Conservation (phyloP, 306 rosid genomes). For the Citrullus amarus region DNA sequence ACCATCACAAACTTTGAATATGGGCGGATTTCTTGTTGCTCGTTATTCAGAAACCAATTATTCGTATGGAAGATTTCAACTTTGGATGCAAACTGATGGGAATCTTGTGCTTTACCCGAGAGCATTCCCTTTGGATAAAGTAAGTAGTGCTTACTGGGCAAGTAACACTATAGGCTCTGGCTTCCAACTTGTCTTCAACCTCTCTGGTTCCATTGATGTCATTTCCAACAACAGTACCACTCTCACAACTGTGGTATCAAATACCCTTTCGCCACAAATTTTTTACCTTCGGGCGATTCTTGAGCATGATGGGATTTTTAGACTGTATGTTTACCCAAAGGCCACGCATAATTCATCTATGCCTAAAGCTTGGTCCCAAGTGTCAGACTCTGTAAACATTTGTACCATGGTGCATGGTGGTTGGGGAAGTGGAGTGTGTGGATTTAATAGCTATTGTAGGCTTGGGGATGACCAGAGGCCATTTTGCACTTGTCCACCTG, state of each 20-base stretch:
- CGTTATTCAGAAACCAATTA: constrained; percentile 24
- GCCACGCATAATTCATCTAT: background rate
- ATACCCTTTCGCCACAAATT: background rate
- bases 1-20: constrained; percentile 27
- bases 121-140: constrained; percentile 18
- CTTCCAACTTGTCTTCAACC: constrained; percentile 16
- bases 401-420: background rate
- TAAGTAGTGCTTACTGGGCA: background rate
- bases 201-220: constrained; percentile 23
- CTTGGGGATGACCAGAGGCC: background rate
- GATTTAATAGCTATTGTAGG: constrained; percentile 26
- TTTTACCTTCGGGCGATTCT: constrained; percentile 41
- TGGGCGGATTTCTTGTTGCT: background rate
- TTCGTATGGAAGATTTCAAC: constrained; percentile 38
- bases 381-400: background rate
- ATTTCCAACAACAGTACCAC: background rate
- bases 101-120: constrained; percentile 16
- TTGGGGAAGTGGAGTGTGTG: constrained; percentile 10
- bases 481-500: constrained; percentile 18
- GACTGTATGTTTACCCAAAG: background rate
- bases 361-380: background rate
- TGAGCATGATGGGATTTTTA: constrained; percentile 29
- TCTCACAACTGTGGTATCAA: background rate
- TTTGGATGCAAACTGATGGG: constrained; percentile 10
- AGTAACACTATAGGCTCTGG: background rate